Conservation (phyloP, 345 rosid genomes). For the Hypericum androsaemum region DNA sequence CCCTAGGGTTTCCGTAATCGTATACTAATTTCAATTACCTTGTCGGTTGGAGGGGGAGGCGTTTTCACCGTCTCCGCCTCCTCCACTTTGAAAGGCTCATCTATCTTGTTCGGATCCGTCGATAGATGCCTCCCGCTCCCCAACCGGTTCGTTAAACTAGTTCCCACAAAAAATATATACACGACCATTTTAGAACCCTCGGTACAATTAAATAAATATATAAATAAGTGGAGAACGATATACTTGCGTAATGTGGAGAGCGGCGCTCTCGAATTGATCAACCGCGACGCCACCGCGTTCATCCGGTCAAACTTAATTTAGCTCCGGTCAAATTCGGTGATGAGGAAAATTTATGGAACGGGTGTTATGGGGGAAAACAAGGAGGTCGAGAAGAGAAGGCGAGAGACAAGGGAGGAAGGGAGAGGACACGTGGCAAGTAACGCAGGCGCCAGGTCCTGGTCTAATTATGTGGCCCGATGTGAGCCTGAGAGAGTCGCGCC, state of each 20-base stretch:
- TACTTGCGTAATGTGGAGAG: constrained; percentile 14
- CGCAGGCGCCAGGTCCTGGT: constrained; percentile 14
- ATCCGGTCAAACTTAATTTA: constrained; percentile 11
- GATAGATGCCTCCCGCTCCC: constrained; percentile 45
- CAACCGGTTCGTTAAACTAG: constrained; percentile 31
- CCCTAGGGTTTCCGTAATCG: neutral
- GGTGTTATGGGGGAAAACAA: neutral
- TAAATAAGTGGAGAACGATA: neutral
- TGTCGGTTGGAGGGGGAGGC: constrained; percentile 71
- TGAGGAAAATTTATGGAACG: neutral
- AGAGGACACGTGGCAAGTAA: constrained; percentile 13
- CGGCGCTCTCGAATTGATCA: constrained; percentile 33
- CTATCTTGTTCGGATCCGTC: constrained; percentile 63
- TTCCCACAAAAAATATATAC: neutral
- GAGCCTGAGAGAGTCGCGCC: constrained; percentile 5
- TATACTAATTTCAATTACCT: constrained; percentile 31
- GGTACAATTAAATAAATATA: no score
- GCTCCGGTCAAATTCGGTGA: neutral
- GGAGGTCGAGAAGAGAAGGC: neutral
- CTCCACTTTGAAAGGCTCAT: constrained; percentile 72
- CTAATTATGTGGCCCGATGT: constrained; percentile 22
- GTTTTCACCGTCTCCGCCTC: constrained; percentile 82
- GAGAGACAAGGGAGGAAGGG: neutral
- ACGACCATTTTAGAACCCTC: no score
- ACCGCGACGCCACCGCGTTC: constrained; percentile 33